Evolutionary conservation across 2,329 filamentous ascomycete species (phyloP), one percentile per base, ranked within the genome.

Genomic region (Endoconidiophora polonica): DNA sequence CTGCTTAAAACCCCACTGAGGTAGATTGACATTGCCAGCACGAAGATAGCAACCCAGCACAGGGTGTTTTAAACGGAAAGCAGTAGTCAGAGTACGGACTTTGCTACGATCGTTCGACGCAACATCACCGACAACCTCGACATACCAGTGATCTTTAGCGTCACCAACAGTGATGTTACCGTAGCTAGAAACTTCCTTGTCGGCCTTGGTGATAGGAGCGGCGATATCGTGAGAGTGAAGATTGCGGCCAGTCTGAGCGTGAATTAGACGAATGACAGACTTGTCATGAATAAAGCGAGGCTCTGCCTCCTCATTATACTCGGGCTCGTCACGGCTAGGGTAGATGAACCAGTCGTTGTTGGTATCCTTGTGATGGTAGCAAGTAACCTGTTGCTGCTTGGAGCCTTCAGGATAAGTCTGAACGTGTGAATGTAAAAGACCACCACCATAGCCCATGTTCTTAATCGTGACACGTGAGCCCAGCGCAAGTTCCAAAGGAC

Each of bases 261-360:
- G 91, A 56, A 98, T 86, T 22, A 98, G 71, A 57, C 91, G 88
- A 58, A 98, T 77, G 52, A 77, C 68, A 59, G 83, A 76, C 54
- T 81, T 80, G 62, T 98, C 80, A 14, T 76, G 80, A 57, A 95
- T 77, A 61, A 81, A 94, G 54, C 86, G 71, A 36, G 82, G 77
- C 52, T 79, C 73, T n/a, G 69, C 78, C 53, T 85, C 79, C 3
- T 77, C 66, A 58, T 88, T 73, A 60, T 80, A 94, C 16, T 83
- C 81, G 22, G 74, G 67, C 53, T 94, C 77, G 49, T 72, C 67
- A 55, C 93, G 85, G 68, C 90, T 94, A 23, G 91, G 91, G 65
- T 95, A 95, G 67, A 98, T 88, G 68, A 93, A 94, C 91, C 91
- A 98, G 65, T 98, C 91, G 64, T 98, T 98, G 76, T 98, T 98